Base-by-base conservation (phyloP, 1,284 basidiomycete species). In the Microbotryum saponariae region DNA sequence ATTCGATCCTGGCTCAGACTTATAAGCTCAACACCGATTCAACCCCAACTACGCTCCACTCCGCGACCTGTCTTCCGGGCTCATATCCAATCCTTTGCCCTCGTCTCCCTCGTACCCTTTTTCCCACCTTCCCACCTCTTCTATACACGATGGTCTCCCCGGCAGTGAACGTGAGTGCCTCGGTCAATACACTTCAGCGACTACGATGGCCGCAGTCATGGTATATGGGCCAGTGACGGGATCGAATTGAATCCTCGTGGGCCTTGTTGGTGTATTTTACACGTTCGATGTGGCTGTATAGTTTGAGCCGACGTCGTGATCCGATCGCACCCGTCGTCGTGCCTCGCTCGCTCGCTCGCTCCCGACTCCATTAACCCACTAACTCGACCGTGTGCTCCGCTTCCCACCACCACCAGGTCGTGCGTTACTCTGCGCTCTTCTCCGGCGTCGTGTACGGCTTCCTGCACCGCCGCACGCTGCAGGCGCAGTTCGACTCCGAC, bases 391-490 rank as follows among this genome's bases (percentile, higher is more conserved):
- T 48, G 14, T 21, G 16, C 47, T 51, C 44, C 31, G 46, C 16
- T 31, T 23, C 16, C 14, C 25, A 25, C 3, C 25, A 25, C 25
- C 25, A n/a, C 10, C 72, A 98, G 94, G 93, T 97, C 76, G 88
- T 89, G 73, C 90, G 94, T 73, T 98, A 97, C 79, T 87, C 91
- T 46, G 92, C 94, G 58, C 85, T 98, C 70, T 79, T 88, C 67
- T 82, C 83, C 60, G 94, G 94, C 75, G 83, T 97, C 72, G 79
- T 86, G 76, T 98, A 97, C 77, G 94, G 96, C 73, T 86, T 96
- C 76, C 82, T 85, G 72, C 94, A 97, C 81, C 86, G 87, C 75
- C 84, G 88, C 74, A 88, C 92, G 74, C 80, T 98, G 70, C 91
- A 96, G 79, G 83, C 85, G 70, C 80, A 83, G 69, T 84, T 88